Evolutionary conservation across 495 filamentous ascomycete species (phyloP), one percentile per base, ranked within the genome.

Genomic region (Rostrohypoxylon terebratum): DNA sequence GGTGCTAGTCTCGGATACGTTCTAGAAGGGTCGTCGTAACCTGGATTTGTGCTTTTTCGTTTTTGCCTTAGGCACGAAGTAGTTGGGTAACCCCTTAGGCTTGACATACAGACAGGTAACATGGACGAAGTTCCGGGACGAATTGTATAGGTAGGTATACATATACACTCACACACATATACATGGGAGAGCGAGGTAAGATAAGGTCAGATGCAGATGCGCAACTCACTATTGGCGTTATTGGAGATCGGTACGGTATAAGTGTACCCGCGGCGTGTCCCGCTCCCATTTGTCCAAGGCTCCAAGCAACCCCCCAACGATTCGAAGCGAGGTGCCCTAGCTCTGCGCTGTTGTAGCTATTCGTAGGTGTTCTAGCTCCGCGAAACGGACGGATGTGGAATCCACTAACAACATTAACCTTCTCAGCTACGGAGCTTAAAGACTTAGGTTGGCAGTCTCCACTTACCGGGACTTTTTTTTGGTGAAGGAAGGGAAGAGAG

Each of bases 231-330:
- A 38, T n/a, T 42, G 13, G 38, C 38, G 38, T 42, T 7, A 18
- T 20, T 33, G 53, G 53, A 18, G 14, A 57, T 57, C 8, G 53
- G 8, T 50, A 25, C 21, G 10, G 47, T 50, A 25, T 50, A 50
- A 54, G 42, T 16, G 23, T 36, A 25, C 3, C 21, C 14, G 64
- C 45, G 55, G 70, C 66, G 71, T 73, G 70, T 73, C 36, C 65
- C 64, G 38, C 21, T 69, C 60, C 66, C 44, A 73, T 73, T 73
- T 69, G 71, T 66, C 66, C 61, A 71, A 36, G n/a, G n/a, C n/a
- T n/a, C n/a, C n/a, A n/a, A n/a, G n/a, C 34, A 20, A 16, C 28
- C 1, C 36, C 28, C 11, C 38, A n/a, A 9, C 58, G 44, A 42
- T 36, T 4, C 10, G 28, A 31, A 34, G 54, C 33, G n/a, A 28